Evolutionary conservation across 2,329 filamentous ascomycete species (phyloP).

Genomic region (Aspergillus ruber): DNA sequence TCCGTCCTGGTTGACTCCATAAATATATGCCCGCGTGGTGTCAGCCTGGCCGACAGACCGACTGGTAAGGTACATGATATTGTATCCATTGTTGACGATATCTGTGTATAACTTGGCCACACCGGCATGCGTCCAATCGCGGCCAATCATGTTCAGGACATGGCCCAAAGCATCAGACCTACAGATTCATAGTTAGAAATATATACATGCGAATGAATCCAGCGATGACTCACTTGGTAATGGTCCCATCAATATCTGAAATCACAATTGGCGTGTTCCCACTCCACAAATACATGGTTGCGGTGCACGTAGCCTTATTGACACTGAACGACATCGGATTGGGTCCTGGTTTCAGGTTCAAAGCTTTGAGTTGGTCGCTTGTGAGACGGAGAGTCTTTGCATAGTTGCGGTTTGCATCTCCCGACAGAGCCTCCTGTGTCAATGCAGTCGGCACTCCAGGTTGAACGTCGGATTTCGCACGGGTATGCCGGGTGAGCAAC

Average conservation of each 20-base stretch:
- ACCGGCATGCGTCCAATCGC: slow-evolving; percentile 95
- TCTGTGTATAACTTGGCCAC: slow-evolving; percentile 97
- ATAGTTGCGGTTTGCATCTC: slow-evolving; percentile 77
- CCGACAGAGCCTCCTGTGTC: slow-evolving; percentile 41
- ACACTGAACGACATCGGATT: slow-evolving; percentile 96
- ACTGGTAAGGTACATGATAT: slow-evolving; percentile 96
- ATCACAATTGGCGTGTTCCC: slow-evolving; percentile 91
- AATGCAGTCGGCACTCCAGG: slow-evolving; percentile 57
- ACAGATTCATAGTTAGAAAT: slow-evolving; percentile 6
- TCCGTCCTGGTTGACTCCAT: slow-evolving; percentile 80
- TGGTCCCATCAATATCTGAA: slow-evolving; percentile 96
- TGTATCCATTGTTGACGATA: slow-evolving; percentile 92
- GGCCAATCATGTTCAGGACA: slow-evolving; percentile 90
- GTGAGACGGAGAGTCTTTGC: slow-evolving; percentile 94
- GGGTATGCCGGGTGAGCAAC: slow-evolving; percentile 40
- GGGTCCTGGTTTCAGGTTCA: slow-evolving; percentile 75
- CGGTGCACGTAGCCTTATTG: slow-evolving; percentile 85
- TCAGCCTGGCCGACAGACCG: slow-evolving; percentile 91
- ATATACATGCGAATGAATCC: not conserved
- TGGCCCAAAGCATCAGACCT: slow-evolving; percentile 84
- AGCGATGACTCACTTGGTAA: slow-evolving; percentile 64
- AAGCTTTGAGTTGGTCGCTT: slow-evolving; percentile 84
- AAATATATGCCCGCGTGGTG: slow-evolving; percentile 79
- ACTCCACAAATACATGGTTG: slow-evolving; percentile 90
- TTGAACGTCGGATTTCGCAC: slow-evolving; percentile 63